These are phyloP conservation scores for Diaporthe citrichinensis DNA, from an alignment of 2,329 filamentous ascomycete species.

Conservation along the genomic window DNA sequence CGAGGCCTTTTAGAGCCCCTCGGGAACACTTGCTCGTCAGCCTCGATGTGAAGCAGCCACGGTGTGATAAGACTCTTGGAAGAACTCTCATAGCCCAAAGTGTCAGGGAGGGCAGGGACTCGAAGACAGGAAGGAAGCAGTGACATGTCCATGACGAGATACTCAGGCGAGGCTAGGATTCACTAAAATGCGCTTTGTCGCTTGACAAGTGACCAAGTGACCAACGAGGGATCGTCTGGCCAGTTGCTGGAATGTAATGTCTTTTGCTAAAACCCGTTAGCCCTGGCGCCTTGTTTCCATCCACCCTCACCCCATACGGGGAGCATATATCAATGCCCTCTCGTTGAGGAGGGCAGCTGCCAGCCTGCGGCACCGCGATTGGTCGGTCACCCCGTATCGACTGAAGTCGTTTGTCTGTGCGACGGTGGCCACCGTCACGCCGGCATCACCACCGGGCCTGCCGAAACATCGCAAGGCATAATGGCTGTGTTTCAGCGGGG, in stretches of 20 bases:
- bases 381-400: constrained; percentile 20
- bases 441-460: constrained; percentile 23
- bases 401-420: constrained; percentile 27
- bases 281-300: neutral
- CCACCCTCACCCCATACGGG: neutral
- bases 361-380: constrained; percentile 22
- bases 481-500: constrained; percentile 22
- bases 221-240: neutral
- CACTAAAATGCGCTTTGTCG: constrained; percentile 27
- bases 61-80: constrained; percentile 18
- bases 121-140: neutral
- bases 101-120: constrained; percentile 7
- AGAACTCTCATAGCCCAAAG: neutral
- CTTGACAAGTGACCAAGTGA: constrained; percentile 8
- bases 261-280: constrained; percentile 18
- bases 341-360: constrained; percentile 15
- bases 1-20: neutral
- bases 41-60: constrained; percentile 15
- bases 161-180: constrained; percentile 24
- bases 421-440: constrained; percentile 17
- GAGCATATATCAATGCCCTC: constrained; percentile 3
- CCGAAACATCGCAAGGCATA: constrained; percentile 28
- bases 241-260: neutral
- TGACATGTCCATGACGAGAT: constrained; percentile 21
- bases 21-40: constrained; percentile 11